These are phyloP conservation scores for Hibiscus mutabilis DNA, from an alignment of 345 rosid genomes.

Conservation along the genomic window DNA sequence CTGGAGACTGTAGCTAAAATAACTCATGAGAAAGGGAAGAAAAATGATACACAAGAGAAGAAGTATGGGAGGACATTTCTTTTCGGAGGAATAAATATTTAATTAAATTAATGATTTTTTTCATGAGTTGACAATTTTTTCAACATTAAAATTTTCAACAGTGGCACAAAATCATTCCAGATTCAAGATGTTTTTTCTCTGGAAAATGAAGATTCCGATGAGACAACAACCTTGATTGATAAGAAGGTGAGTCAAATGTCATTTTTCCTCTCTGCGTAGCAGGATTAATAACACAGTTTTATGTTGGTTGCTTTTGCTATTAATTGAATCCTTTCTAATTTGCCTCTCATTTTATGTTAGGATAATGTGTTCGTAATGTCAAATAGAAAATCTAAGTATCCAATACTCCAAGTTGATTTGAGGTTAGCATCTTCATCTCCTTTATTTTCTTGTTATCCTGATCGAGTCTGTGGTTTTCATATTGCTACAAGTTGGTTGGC, in stretches of 20 bases:
- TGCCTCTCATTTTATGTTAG: slow-evolving; percentile 30
- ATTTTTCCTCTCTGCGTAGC: not conserved
- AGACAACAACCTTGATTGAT: slow-evolving; percentile 78
- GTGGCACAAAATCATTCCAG: slow-evolving; percentile 79
- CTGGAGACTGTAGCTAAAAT: slow-evolving; percentile 93
- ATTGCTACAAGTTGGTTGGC: not conserved
- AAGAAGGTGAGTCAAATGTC: slow-evolving; percentile 50
- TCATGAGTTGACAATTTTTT: slow-evolving; percentile 2
- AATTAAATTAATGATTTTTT: not conserved
- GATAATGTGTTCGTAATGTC: slow-evolving; percentile 97
- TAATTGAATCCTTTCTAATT: slow-evolving; percentile 7
- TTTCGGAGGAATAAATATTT: not conserved
- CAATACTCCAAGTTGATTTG: slow-evolving; percentile 95
- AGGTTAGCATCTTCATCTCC: slow-evolving; percentile 41
- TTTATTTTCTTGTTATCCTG: not conserved
- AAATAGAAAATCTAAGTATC: slow-evolving; percentile 95
- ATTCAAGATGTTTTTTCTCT: slow-evolving; percentile 87
- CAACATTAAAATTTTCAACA: slow-evolving; percentile 15
- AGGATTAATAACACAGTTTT: not conserved
- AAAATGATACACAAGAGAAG: slow-evolving; percentile 65
- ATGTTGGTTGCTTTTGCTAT: not conserved
- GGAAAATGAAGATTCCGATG: slow-evolving; percentile 95
- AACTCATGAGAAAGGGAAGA: slow-evolving; percentile 75
- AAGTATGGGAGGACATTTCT: slow-evolving; percentile 40
- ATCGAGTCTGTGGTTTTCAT: not conserved